Evolutionary conservation across 352 stramenopile genomes (phyloP).

Genomic region (Globisporangium recalcitrans): DNA sequence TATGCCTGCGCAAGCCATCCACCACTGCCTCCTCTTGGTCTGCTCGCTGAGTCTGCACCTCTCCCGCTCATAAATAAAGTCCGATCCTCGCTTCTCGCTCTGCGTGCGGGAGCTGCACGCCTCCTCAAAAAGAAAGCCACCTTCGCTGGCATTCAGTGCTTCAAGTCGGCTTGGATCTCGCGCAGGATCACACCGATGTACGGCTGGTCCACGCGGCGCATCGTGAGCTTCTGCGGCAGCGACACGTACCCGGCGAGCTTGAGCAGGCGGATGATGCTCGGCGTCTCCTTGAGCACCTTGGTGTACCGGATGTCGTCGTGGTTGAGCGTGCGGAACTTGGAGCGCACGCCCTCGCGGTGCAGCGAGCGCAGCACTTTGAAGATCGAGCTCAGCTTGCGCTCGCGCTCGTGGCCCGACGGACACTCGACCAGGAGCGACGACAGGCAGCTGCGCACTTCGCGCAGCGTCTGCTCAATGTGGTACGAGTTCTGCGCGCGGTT

Average conservation of each 20-base stretch:
- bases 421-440: slow-evolving; percentile 59
- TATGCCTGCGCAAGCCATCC: too few relatives aligned
- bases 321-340: slow-evolving; percentile 58
- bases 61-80: slow-evolving; percentile 8
- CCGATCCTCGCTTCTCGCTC: background rate
- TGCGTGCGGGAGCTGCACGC: background rate
- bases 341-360: slow-evolving; percentile 54
- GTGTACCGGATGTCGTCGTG: slow-evolving; percentile 73
- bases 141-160: slow-evolving; percentile 2
- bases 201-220: slow-evolving; percentile 62
- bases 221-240: slow-evolving; percentile 64
- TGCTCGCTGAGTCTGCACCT: background rate
- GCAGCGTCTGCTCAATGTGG: slow-evolving; percentile 40
- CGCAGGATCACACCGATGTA: slow-evolving; percentile 58
- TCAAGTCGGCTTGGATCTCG: slow-evolving; percentile 34
- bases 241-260: slow-evolving; percentile 73
- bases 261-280: slow-evolving; percentile 74
- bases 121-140: too few relatives aligned
- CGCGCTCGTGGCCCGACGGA: slow-evolving; percentile 53
- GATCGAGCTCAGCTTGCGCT: slow-evolving; percentile 61
- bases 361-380: slow-evolving; percentile 67
- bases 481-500: slow-evolving; percentile 30
- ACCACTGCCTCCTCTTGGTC: background rate
- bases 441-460: slow-evolving; percentile 48
- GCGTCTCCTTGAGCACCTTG: slow-evolving; percentile 56